Percentiles rank a stretch among this genome's conserved stretches.
These are phyloP conservation scores for Nigrograna mackinnonii DNA, from an alignment of 2,329 filamentous ascomycete species.

Conservation along the genomic window DNA sequence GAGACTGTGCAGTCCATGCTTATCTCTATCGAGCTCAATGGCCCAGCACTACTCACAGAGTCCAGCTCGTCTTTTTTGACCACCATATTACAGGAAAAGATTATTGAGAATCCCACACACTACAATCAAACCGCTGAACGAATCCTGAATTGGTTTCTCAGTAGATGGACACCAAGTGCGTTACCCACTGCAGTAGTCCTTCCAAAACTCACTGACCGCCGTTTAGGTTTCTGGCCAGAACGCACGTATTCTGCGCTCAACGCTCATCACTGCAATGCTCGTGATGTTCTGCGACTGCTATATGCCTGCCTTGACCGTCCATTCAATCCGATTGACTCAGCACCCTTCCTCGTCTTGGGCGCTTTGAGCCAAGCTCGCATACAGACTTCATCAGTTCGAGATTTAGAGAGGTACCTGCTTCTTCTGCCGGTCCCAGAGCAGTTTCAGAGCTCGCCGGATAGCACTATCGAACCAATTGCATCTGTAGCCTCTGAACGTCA, in stretches of 20 bases:
- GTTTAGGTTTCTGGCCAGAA: constrained; percentile 57
- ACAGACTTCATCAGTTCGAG: constrained; percentile 41
- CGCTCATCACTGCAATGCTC: constrained; percentile 65
- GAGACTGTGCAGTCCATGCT: constrained; percentile 75
- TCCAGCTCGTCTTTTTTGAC: constrained; percentile 75
- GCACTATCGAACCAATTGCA: constrained; percentile 4
- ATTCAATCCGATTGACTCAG: constrained; percentile 20
- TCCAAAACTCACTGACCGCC: constrained; percentile 13
- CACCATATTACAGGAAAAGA: constrained; percentile 67
- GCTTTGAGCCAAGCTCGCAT: constrained; percentile 49
- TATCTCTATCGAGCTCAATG: constrained; percentile 77
- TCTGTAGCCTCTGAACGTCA: constrained; percentile 18
- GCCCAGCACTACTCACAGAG: constrained; percentile 78
- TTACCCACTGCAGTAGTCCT: constrained; percentile 5
- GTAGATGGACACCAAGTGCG: constrained; percentile 81
- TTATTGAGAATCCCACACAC: constrained; percentile 69
- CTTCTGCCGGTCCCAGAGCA: constrained; percentile 27
- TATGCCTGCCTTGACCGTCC: constrained; percentile 66
- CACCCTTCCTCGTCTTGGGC: constrained; percentile 42
- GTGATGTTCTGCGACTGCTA: constrained; percentile 71
- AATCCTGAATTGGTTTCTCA: constrained; percentile 79
- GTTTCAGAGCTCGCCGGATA: constrained; percentile 9
- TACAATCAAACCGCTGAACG: constrained; percentile 70
- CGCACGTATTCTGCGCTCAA: constrained; percentile 67
- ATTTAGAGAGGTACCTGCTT: constrained; percentile 55